Percentiles rank a stretch among this genome's conserved stretches.
Evolutionary conservation across 805 yeast genomes (phyloP).

Genomic region (Lachancea quebecensis): DNA sequence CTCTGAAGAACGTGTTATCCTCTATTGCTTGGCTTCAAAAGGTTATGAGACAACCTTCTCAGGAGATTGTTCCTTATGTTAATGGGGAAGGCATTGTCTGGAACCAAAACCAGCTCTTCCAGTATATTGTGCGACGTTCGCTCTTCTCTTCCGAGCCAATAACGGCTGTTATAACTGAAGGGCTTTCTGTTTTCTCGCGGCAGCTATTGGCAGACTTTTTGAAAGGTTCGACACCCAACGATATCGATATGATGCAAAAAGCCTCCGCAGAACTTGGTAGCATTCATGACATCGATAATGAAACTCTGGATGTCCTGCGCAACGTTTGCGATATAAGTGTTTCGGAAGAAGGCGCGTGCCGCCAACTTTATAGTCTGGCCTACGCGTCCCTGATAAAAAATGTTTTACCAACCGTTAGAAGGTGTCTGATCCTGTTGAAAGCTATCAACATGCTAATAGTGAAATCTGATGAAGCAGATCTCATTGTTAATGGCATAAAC

Average conservation of each 20-base stretch:
- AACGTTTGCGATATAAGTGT: conserved; percentile 10
- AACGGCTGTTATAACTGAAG: conserved; percentile 14
- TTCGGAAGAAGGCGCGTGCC: conserved; percentile 8
- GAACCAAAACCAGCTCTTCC: conserved; percentile 26
- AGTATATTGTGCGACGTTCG: conserved; percentile 21
- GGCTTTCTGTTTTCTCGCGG: conserved; percentile 13
- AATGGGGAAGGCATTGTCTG: conserved; percentile 11
- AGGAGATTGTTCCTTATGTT: conserved; percentile 12
- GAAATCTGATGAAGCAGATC: conserved; percentile 21
- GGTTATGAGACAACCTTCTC: conserved; percentile 20
- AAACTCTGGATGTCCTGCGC: conserved; percentile 7
- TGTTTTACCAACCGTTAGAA: conserved; percentile 24
- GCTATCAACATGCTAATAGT: conserved; percentile 25
- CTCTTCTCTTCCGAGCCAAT: conserved; percentile 18
- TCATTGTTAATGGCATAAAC: conserved; percentile 20
- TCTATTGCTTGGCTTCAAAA: conserved; percentile 20
- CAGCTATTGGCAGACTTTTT: conserved; percentile 15
- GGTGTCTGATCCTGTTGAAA: conserved; percentile 29
- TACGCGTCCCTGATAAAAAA: conserved; percentile 17
- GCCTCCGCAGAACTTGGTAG: conserved; percentile 6
- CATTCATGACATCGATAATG: conserved; percentile 5
- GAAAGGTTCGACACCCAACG: conserved; percentile 11
- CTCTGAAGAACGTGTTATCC: conserved; percentile 29
- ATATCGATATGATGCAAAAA: conserved; percentile 8
- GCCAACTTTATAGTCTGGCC: conserved; percentile 15